A percentile compares a stretch with the other conserved stretches of the same genome.
These are phyloP conservation scores for Syzygium malaccense DNA, from an alignment of 441 rosid genomes.

Conservation along the genomic window DNA sequence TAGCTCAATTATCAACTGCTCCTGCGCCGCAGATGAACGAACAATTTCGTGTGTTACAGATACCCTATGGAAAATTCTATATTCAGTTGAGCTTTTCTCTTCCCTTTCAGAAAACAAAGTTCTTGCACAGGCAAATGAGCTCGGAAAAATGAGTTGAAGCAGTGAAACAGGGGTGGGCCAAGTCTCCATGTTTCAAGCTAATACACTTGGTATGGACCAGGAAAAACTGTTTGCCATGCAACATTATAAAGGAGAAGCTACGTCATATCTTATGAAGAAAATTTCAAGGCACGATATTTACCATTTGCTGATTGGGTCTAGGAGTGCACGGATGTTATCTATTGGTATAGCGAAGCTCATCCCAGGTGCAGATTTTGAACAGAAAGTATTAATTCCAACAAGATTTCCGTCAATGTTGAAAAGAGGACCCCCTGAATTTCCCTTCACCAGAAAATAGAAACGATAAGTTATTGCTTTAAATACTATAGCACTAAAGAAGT, in stretches of 20 bases:
- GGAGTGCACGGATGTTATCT: not conserved
- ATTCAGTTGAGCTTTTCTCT: not conserved
- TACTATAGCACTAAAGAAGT: not conserved
- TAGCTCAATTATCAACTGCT: not conserved
- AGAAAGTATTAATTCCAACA: fast-evolving
- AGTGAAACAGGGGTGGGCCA: not conserved
- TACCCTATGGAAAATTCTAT: not conserved
- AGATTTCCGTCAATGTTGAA: not conserved
- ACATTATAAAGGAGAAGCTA: not conserved
- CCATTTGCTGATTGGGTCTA: not conserved
- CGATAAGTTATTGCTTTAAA: not conserved
- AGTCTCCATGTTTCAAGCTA: not conserved
- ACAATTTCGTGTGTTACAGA: not conserved
- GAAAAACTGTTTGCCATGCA: not conserved
- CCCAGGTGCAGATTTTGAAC: not conserved
- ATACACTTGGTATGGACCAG: not conserved
- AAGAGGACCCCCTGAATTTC: not conserved
- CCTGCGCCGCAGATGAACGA: not conserved
- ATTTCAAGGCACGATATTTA: not conserved
- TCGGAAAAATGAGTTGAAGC: not conserved
- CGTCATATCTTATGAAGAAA: not conserved
- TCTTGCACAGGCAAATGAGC: not conserved
- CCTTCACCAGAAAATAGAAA: not conserved
- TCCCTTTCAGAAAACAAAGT: not conserved
- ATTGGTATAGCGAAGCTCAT: not conserved